These are phyloP conservation scores for Kazachstania taianensis DNA, from an alignment of 805 yeast species.

Conservation along the genomic window DNA sequence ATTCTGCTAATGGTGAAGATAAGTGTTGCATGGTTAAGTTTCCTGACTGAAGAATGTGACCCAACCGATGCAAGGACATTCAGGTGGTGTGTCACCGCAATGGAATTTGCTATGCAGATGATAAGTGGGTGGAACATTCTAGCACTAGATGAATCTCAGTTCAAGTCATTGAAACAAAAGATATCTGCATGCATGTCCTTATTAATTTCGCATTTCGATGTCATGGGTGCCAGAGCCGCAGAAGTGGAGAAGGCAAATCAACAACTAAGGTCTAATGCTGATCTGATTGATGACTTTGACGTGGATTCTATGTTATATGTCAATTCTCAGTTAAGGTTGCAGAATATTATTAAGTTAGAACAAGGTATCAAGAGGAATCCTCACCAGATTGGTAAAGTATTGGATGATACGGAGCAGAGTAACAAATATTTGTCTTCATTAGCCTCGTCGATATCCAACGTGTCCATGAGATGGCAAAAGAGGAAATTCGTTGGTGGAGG, in stretches of 20 bases:
- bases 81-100: constrained; percentile 91
- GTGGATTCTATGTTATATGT: constrained; percentile 46
- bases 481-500: constrained; percentile 92
- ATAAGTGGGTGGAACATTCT: constrained; percentile 84
- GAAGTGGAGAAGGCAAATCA: constrained; percentile 39
- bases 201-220: constrained; percentile 89
- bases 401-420: constrained; percentile 79
- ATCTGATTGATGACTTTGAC: constrained; percentile 37
- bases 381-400: constrained; percentile 67
- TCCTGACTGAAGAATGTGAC: constrained; percentile 87
- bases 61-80: constrained; percentile 88
- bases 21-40: constrained; percentile 87
- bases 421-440: constrained; percentile 78
- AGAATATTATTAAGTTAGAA: constrained; percentile 56
- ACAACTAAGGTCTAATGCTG: constrained; percentile 25
- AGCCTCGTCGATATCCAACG: constrained; percentile 81
- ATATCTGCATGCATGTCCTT: constrained; percentile 94
- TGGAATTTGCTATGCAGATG: constrained; percentile 93
- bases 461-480: constrained; percentile 95
- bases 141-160: constrained; percentile 69
- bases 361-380: constrained; percentile 35
- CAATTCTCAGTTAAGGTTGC: constrained; percentile 58
- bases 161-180: constrained; percentile 58
- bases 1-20: constrained; percentile 63
- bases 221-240: constrained; percentile 90